A percentile compares a stretch with the other conserved stretches of the same genome.
Conservation (phyloP, 2,329 filamentous ascomycete genomes). For the Cladosporium sp. region DNA sequence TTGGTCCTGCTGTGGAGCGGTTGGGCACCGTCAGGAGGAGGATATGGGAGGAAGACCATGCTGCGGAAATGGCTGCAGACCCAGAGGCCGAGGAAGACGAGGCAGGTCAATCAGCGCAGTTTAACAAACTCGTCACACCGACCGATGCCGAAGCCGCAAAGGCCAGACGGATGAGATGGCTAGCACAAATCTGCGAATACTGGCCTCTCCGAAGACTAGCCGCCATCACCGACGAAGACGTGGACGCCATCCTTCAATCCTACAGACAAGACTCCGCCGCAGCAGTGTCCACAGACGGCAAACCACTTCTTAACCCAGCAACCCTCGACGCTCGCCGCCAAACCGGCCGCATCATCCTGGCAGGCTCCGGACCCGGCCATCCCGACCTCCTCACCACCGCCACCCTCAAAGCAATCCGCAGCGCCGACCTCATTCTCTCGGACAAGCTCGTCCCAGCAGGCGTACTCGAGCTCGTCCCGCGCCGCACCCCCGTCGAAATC, state of each 20-base stretch:
- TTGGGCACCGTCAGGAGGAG: slow-evolving; percentile 68
- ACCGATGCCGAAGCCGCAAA: slow-evolving; percentile 70
- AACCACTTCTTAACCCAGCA: slow-evolving; percentile 24
- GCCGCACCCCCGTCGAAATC: slow-evolving; percentile 83
- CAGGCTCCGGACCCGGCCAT: slow-evolving; percentile 88
- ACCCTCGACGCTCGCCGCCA: slow-evolving; percentile 27
- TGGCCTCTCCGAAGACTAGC: slow-evolving; percentile 87
- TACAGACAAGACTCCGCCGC: slow-evolving; percentile 51
- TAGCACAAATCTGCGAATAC: slow-evolving; percentile 96
- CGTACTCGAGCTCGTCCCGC: slow-evolving; percentile 84
- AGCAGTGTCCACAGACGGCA: slow-evolving; percentile 24
- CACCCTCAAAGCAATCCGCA: slow-evolving; percentile 70
- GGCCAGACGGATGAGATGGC: slow-evolving; percentile 82
- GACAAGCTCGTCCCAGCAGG: slow-evolving; percentile 82
- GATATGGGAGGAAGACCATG: slow-evolving; percentile 71
- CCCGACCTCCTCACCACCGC: slow-evolving; percentile 85
- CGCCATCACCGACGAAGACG: slow-evolving; percentile 72
- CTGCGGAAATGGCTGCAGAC: slow-evolving; percentile 43
- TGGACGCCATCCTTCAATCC: slow-evolving; percentile 69
- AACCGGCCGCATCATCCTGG: slow-evolving; percentile 74
- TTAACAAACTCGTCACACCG: slow-evolving; percentile 77
- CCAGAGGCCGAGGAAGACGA: slow-evolving; percentile 54
- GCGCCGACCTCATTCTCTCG: slow-evolving; percentile 74
- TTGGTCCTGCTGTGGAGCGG: slow-evolving; percentile 73
- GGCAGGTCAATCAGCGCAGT: slow-evolving; percentile 70